These are phyloP conservation scores for Penicillium sp. DNA, from an alignment of 2,329 filamentous ascomycete genomes.

Conservation along the genomic window DNA sequence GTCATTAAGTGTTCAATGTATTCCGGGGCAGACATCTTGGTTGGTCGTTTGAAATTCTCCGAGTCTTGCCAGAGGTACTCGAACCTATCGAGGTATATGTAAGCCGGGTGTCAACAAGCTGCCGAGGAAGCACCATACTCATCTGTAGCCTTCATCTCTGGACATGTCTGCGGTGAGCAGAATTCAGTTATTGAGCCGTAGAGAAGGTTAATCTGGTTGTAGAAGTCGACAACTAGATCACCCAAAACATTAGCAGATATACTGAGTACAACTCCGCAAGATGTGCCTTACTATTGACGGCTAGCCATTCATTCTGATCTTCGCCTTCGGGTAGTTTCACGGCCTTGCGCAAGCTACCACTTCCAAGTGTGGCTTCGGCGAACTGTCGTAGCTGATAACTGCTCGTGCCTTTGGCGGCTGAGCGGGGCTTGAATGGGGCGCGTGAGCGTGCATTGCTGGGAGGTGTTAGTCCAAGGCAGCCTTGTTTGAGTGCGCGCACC, in stretches of 20 bases:
- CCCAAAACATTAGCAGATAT: constrained; percentile 23
- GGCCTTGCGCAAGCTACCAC: constrained; percentile 90
- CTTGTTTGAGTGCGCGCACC: constrained; percentile 38
- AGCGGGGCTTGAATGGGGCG: constrained; percentile 87
- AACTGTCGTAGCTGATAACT: constrained; percentile 96
- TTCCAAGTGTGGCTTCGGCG: constrained; percentile 93
- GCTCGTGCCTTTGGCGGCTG: constrained; percentile 77
- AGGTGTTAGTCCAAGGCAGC: constrained; percentile 40
- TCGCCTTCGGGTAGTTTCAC: constrained; percentile 97
- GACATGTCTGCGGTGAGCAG: constrained; percentile 93
- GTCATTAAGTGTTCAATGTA: constrained; percentile 98
- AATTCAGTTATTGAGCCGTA: constrained; percentile 99
- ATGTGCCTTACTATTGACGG: constrained; percentile 76
- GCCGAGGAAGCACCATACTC: constrained; percentile 61
- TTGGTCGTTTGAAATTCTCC: constrained; percentile 90
- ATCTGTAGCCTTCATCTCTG: constrained; percentile 99
- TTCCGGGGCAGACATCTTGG: constrained; percentile 94
- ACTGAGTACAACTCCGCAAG: neutral
- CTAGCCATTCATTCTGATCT: constrained; percentile 96
- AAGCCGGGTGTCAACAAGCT: neutral
- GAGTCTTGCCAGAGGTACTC: constrained; percentile 99
- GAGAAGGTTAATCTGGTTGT: constrained; percentile 98
- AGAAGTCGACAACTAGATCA: constrained; percentile 91
- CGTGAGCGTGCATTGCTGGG: constrained; percentile 79
- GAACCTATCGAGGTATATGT: constrained; percentile 62